phyloP scores from a whole-genome alignment of 2,329 filamentous ascomycete genomes.

The Apiospora aurea region DNA sequence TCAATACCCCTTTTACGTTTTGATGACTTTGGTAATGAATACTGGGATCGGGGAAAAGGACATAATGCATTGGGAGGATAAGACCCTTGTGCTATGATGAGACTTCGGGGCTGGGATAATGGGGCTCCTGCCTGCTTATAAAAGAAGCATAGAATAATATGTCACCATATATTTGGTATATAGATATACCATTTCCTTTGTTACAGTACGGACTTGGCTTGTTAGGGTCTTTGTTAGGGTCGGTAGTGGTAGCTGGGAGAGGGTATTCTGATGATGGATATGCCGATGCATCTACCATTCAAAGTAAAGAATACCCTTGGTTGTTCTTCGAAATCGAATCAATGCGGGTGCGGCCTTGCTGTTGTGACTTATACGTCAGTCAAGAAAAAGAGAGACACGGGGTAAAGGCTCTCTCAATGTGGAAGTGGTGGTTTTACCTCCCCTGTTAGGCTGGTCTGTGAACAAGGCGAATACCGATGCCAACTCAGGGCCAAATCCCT shows the following conservation, averaged over 20 bases:
- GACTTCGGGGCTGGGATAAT: neutral
- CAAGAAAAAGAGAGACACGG: neutral
- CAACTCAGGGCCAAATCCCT: neutral
- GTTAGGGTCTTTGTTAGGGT: too few species aligned
- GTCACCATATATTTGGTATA: neutral
- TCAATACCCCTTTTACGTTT: conserved; percentile 16
- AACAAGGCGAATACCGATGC: neutral
- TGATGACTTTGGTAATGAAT: conserved; percentile 1
- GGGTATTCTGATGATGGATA: neutral
- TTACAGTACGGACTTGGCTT: neutral
- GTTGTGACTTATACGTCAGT: neutral
- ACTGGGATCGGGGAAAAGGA: neutral
- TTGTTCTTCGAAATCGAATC: neutral
- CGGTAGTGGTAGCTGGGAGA: neutral
- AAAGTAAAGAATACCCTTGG: neutral
- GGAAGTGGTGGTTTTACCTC: too few species aligned
- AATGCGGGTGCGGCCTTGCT: neutral
- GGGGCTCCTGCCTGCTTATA: neutral
- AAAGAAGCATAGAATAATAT: neutral
- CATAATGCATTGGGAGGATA: neutral
- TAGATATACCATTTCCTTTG: neutral
- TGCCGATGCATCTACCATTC: too few species aligned
- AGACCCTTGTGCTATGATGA: neutral
- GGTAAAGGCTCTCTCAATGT: too few species aligned
- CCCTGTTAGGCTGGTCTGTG: too few species aligned